These are phyloP conservation scores for Carex cristatella DNA, from an alignment of 176 grass and related monocot genomes.

Conservation along the genomic window DNA sequence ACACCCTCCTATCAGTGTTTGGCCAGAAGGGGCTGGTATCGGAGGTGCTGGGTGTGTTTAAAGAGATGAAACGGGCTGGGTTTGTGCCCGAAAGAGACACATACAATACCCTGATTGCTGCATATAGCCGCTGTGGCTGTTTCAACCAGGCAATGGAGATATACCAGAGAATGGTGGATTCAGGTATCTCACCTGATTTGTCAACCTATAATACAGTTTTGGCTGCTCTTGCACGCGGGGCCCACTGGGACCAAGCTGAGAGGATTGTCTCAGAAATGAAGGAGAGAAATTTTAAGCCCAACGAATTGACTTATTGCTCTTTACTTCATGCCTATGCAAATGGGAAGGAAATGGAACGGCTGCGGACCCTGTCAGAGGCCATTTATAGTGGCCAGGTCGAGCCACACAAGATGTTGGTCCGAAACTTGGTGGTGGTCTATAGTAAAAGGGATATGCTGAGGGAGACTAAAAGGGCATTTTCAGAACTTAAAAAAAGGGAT, in stretches of 20 bases:
- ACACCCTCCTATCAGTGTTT: slow-evolving; percentile 70
- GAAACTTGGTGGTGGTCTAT: slow-evolving; percentile 78
- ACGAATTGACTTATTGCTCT: slow-evolving; percentile 82
- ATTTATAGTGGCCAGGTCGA: slow-evolving; percentile 65
- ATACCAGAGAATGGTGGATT: slow-evolving; percentile 84
- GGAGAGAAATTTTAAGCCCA: slow-evolving; percentile 57
- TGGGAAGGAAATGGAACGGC: slow-evolving; percentile 51
- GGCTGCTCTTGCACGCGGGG: slow-evolving; percentile 66
- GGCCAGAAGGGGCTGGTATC: slow-evolving; percentile 80
- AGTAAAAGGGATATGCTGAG: slow-evolving; percentile 71
- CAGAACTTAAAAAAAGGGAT: slow-evolving; percentile 47
- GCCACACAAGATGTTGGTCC: slow-evolving; percentile 54
- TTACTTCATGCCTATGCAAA: slow-evolving; percentile 91
- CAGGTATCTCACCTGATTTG: slow-evolving; percentile 63
- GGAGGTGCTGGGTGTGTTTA: slow-evolving; percentile 76
- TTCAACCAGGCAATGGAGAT: slow-evolving; percentile 87
- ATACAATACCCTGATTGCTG: slow-evolving; percentile 85
- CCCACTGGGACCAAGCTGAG: slow-evolving; percentile 65
- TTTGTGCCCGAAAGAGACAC: slow-evolving; percentile 85
- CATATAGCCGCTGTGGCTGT: slow-evolving; percentile 84
- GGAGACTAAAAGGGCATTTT: slow-evolving; percentile 61
- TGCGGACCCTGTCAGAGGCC: slow-evolving; percentile 54
- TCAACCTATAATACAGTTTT: slow-evolving; percentile 81
- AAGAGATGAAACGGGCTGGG: slow-evolving; percentile 91
- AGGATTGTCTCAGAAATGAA: slow-evolving; percentile 77